These are phyloP conservation scores for Senna tora DNA, from an alignment of 306 rosid genomes.

Conservation along the genomic window DNA sequence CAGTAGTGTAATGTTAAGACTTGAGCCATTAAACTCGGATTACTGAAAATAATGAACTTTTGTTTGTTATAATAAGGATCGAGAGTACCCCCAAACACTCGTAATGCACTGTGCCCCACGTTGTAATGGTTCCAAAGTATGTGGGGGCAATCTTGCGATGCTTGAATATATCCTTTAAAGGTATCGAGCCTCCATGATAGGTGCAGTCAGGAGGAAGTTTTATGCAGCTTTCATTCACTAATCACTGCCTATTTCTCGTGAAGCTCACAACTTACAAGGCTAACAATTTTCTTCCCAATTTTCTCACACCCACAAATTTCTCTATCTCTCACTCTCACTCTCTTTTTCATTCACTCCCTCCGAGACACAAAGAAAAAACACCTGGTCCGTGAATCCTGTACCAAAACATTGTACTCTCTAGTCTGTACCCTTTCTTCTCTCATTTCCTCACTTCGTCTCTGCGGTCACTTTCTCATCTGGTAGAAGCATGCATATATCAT, in stretches of 20 bases:
- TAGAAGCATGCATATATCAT: conserved; percentile 42
- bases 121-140: conserved; percentile 15
- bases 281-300: conserved; percentile 38
- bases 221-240: conserved; percentile 63
- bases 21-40: background rate
- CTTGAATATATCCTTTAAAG: conserved; percentile 23
- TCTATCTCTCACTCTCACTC: conserved; percentile 31
- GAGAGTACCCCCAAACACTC: conserved; percentile 33
- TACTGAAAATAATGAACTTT: conserved; percentile 21
- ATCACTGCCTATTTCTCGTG: conserved; percentile 73
- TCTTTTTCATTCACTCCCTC: conserved; percentile 26
- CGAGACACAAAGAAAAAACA: conserved; percentile 49
- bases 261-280: conserved; percentile 50
- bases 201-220: conserved; percentile 45
- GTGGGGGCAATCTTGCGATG: conserved; percentile 31
- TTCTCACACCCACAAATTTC: conserved; percentile 42
- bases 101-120: conserved; percentile 41
- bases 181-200: conserved; percentile 14
- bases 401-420: conserved; percentile 42
- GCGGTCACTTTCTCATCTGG: conserved; percentile 38
- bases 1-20: no score
- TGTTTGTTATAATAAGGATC: conserved; percentile 13
- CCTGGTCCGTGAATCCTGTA: conserved; percentile 68
- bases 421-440: conserved; percentile 23
- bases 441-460: conserved; percentile 43